Evolutionary conservation across 2,329 filamentous ascomycete species (phyloP).

Genomic region (Beauveria scarabaeidicola): DNA sequence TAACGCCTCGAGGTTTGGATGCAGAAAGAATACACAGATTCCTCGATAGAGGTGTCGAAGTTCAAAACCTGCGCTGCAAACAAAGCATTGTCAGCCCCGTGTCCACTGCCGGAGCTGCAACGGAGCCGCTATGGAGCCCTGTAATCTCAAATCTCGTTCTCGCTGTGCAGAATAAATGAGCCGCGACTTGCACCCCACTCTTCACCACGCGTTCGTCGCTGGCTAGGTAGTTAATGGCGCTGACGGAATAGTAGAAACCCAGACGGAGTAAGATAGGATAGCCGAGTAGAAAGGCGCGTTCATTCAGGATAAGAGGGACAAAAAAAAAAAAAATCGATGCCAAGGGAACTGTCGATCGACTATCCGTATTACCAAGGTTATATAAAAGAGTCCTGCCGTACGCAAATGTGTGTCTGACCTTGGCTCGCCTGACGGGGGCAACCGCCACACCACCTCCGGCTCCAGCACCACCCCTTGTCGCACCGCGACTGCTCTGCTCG

Average conservation of each 20-base stretch:
- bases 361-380: too few species aligned
- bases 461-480: slow-evolving; percentile 1
- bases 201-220: neutral
- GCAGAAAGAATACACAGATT: neutral
- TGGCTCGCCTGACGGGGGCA: slow-evolving; percentile 2
- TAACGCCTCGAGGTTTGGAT: neutral
- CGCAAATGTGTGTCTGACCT: neutral
- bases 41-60: too few species aligned
- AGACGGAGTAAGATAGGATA: neutral
- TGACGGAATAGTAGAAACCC: neutral
- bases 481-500: slow-evolving; percentile 1
- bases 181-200: slow-evolving; percentile 4
- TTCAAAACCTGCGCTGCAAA: neutral
- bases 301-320: too few species aligned
- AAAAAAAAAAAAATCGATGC: too few species aligned
- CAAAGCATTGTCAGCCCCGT: neutral
- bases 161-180: slow-evolving; percentile 5
- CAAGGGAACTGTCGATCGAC: too few species aligned
- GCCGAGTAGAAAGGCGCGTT: neutral
- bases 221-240: too few species aligned
- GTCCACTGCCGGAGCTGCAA: neutral
- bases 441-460: neutral
- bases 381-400: too few species aligned
- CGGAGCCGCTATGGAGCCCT: slow-evolving; percentile 6
- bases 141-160: slow-evolving; percentile 5